Percentiles rank a stretch among this genome's conserved stretches.
These are phyloP conservation scores for Cordyceps sp. DNA, from an alignment of 2,329 filamentous ascomycete species.

Conservation along the genomic window DNA sequence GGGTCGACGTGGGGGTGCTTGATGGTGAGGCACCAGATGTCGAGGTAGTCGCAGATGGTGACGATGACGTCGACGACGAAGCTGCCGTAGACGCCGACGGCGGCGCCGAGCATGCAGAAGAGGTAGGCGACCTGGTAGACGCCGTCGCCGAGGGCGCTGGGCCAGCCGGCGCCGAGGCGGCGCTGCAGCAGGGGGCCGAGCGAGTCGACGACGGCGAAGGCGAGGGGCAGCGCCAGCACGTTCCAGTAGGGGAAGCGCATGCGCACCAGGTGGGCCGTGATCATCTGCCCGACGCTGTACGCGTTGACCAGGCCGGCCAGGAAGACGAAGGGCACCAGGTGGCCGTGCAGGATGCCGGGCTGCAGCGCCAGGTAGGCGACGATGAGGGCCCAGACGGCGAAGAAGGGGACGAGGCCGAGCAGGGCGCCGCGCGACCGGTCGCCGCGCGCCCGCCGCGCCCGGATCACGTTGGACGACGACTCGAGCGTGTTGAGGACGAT, in stretches of 20 bases:
- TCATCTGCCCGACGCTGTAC: constrained; percentile 90
- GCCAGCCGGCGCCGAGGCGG: constrained; percentile 52
- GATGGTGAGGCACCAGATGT: constrained; percentile 97
- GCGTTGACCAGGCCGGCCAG: constrained; percentile 85
- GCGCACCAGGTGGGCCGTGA: constrained; percentile 82
- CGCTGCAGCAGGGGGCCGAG: constrained; percentile 52
- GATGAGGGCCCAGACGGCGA: constrained; percentile 60
- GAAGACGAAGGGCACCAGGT: constrained; percentile 78
- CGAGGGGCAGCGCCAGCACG: constrained; percentile 62
- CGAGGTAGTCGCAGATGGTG: constrained; percentile 92
- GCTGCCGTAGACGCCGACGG: constrained; percentile 84
- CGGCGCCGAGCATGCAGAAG: constrained; percentile 72
- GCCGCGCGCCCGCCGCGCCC: constrained; percentile 56
- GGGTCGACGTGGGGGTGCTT: constrained; percentile 54
- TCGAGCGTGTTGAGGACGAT: constrained; percentile 72
- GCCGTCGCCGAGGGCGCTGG: constrained; percentile 53
- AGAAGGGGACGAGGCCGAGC: constrained; percentile 69
- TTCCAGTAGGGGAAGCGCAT: constrained; percentile 83
- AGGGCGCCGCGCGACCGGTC: constrained; percentile 60
- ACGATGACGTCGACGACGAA: constrained; percentile 96
- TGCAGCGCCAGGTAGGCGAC: constrained; percentile 70
- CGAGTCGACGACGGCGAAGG: constrained; percentile 65
- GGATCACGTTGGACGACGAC: constrained; percentile 71
- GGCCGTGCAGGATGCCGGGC: constrained; percentile 63
- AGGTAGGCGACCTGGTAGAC: constrained; percentile 87